These are phyloP conservation scores for Exophiala aquamarina DNA, from an alignment of 2,329 filamentous ascomycete genomes.

Conservation along the genomic window DNA sequence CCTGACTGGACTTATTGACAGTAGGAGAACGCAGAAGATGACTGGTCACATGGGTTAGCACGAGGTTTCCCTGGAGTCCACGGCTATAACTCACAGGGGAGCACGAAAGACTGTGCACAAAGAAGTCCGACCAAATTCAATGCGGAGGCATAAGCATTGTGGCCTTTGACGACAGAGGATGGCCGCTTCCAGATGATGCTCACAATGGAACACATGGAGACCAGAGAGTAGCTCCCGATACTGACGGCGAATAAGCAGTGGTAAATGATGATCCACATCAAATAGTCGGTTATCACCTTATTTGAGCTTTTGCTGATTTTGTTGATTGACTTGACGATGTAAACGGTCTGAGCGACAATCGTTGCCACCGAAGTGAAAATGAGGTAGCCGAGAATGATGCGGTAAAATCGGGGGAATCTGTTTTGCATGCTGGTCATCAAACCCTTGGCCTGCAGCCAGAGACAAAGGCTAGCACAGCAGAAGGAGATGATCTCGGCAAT, in stretches of 20 bases:
- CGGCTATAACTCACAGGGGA: conserved; percentile 18
- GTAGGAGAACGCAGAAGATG: conserved; percentile 21
- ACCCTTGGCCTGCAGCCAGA: conserved; percentile 22
- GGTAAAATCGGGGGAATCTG: conserved; percentile 10
- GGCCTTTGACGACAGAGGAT: conserved; percentile 10
- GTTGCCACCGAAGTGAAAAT: conserved; percentile 10
- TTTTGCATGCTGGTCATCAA: conserved; percentile 17
- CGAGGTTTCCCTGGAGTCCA: too few relatives aligned
- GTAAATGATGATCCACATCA: conserved; percentile 10
- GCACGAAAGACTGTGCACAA: conserved; percentile 20
- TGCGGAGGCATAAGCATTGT: conserved; percentile 18
- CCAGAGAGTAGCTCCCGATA: conserved; percentile 20
- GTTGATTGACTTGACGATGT: conserved; percentile 14
- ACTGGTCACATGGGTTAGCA: conserved; percentile 10
- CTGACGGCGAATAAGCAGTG: conserved; percentile 13
- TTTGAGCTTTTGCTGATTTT: conserved; percentile 2
- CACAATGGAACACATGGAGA: conserved; percentile 17
- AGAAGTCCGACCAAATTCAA: conserved; percentile 22
- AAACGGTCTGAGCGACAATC: conserved; percentile 8
- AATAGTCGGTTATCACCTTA: not conserved
- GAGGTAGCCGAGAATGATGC: conserved; percentile 15
- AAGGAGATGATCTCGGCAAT: conserved; percentile 7
- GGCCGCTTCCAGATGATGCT: conserved; percentile 20
- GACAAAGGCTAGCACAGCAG: conserved; percentile 18
- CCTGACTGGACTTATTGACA: conserved; percentile 8